Percentiles rank a stretch among this genome's conserved stretches.
Evolutionary conservation across 495 filamentous ascomycete genomes (phyloP).

Genomic region (Lepraria neglecta): DNA sequence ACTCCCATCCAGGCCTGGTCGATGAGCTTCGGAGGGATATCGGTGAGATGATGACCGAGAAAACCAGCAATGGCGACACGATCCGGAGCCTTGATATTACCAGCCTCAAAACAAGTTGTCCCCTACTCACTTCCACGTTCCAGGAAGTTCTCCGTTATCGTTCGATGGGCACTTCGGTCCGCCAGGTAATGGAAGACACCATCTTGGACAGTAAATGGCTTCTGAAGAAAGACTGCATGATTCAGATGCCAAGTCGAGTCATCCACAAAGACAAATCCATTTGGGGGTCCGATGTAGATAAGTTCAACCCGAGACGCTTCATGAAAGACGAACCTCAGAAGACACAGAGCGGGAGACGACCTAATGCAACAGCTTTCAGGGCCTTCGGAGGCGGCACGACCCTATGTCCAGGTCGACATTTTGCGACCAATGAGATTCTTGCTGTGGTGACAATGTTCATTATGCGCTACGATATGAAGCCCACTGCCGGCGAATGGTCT

Average conservation of each 20-base stretch:
- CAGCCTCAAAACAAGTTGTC: slow-evolving; percentile 35
- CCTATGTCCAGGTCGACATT: slow-evolving; percentile 21
- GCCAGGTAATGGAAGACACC: slow-evolving; percentile 34
- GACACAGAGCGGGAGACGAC: background rate
- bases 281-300: slow-evolving; percentile 29
- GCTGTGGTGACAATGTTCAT: slow-evolving; percentile 15
- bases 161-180: slow-evolving; percentile 26
- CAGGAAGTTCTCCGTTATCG: slow-evolving; percentile 38
- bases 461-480: slow-evolving; percentile 17
- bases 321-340: slow-evolving; percentile 11
- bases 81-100: slow-evolving; percentile 20
- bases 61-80: background rate
- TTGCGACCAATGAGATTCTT: slow-evolving; percentile 13
- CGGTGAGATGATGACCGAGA: too few relatives aligned
- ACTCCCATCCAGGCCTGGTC: slow-evolving; percentile 37
- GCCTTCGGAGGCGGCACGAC: slow-evolving; percentile 21
- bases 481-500: slow-evolving; percentile 27
- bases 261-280: slow-evolving; percentile 26
- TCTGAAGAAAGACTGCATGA: slow-evolving; percentile 31
- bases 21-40: slow-evolving; percentile 37
- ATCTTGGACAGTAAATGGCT: slow-evolving; percentile 32
- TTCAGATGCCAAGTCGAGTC: slow-evolving; percentile 29
- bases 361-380: slow-evolving; percentile 29
- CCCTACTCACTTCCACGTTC: slow-evolving; percentile 37
- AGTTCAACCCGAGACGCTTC: slow-evolving; percentile 35